Base-by-base conservation (phyloP, 2,329 filamentous ascomycete species). In the Ascocoryne sarcoides region DNA sequence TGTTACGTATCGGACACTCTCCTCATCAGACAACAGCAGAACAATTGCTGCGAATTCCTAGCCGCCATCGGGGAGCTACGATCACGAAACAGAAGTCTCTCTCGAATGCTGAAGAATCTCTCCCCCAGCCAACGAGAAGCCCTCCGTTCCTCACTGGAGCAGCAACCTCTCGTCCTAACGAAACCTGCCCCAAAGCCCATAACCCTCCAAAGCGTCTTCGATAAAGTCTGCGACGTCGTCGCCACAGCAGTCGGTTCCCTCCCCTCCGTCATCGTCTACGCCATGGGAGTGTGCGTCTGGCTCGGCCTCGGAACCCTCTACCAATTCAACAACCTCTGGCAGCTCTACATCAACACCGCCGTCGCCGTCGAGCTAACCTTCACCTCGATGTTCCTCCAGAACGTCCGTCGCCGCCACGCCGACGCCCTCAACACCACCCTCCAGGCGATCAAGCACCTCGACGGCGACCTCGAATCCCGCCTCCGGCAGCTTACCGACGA, bases 331-430 rank as follows among this genome's bases (percentile, higher is more conserved):
- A 51, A 63, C 45, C 53, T 52, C 5, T 65, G 63, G 63, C 63
- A 64, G 51, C 54, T 65, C 10, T 61, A 65, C 46, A 61, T 66
- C 52, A 66, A 68, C 56, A 65, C 66, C 2, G 63, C 64, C 7
- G 66, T 64, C 0, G 65, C 67, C 0, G 59, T 66, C 16, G 52
- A 62, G 36, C 61, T 69, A 45, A 62, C 64, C 1, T 60, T 69
- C 32, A 60, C 62, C 1, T 61, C 52, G 21, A 54, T 59, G 35
- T 66, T 66, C 47, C 45, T 66, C 18, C 58, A 61, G 43, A 65
- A 62, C 47, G 58, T 66, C 36, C 60, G 61, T 19, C 57, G 62
- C 37, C 56, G 57, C 18, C 62, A 66, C 41, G 55, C 59, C 39
- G 48, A 49, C 20, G 57, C 62, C 40, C 41, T 61, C 5, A 45